phyloP scores from a whole-genome alignment of 2,329 filamentous ascomycete genomes.

The Diaporthe citrichinensis region DNA sequence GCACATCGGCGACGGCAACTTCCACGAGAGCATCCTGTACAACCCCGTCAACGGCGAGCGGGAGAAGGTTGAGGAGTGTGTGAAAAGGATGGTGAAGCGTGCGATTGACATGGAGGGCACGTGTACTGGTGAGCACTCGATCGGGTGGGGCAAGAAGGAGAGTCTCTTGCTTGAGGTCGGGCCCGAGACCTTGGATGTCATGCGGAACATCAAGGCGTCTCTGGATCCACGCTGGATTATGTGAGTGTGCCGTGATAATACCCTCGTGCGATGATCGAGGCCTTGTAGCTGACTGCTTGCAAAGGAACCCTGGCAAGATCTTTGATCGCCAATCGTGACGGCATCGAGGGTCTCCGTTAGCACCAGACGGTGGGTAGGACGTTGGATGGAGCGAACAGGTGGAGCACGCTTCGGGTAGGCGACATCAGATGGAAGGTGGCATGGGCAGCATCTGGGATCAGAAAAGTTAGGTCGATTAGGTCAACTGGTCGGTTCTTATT shows the following conservation, averaged over 20 bases:
- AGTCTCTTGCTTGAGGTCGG: conserved; percentile 85
- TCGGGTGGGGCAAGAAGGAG: conserved; percentile 89
- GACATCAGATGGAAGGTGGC: background rate
- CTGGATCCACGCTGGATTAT: conserved; percentile 90
- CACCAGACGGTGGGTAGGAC: too few relatives aligned
- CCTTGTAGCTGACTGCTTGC: conserved; percentile 35
- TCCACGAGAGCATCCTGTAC: conserved; percentile 94
- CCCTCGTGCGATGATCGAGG: background rate
- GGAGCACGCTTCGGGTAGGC: background rate
- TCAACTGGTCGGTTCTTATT: background rate
- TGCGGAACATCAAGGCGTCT: conserved; percentile 86
- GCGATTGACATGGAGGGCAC: conserved; percentile 95
- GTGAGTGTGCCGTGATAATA: conserved; percentile 48
- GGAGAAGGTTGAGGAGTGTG: conserved; percentile 82
- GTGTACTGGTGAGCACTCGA: conserved; percentile 89
- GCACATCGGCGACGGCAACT: conserved; percentile 94
- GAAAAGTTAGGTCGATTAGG: background rate
- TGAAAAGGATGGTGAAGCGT: conserved; percentile 91
- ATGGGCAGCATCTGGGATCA: background rate
- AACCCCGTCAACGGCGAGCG: conserved; percentile 76
- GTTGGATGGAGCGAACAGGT: background rate
- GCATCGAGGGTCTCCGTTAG: too few relatives aligned
- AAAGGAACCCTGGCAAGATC: conserved; percentile 86
- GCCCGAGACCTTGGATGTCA: conserved; percentile 83
- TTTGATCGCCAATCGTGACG: conserved; percentile 71